Evolutionary conservation across 148 eudicot species (phyloP).

Genomic region (Fallopia convolvulus): DNA sequence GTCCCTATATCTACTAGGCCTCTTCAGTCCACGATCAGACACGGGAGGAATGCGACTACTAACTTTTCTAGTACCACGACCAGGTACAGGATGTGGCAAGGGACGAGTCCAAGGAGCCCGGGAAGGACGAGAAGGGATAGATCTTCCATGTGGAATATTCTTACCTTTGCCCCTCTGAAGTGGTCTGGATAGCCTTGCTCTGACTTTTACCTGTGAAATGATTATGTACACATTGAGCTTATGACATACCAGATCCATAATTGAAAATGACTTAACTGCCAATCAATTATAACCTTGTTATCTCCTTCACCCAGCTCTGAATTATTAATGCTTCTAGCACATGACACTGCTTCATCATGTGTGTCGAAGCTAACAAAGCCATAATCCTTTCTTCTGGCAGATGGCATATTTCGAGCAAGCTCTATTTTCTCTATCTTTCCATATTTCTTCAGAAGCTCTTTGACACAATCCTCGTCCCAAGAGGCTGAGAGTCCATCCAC

Average conservation of each 20-base stretch:
- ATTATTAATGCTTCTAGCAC: conserved; percentile 90
- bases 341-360: conserved; percentile 84
- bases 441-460: conserved; percentile 55
- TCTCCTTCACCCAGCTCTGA: conserved; percentile 91
- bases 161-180: conserved; percentile 80
- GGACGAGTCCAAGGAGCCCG: conserved; percentile 81
- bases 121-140: conserved; percentile 36
- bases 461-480: conserved; percentile 90
- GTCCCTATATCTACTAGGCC: conserved; percentile 51
- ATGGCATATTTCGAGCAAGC: conserved; percentile 98
- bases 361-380: conserved; percentile 88
- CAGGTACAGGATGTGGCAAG: conserved; percentile 48
- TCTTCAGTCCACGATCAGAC: conserved; percentile 47
- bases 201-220: conserved; percentile 62
- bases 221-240: not conserved
- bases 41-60: conserved; percentile 44
- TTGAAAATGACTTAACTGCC: not conserved
- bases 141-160: conserved; percentile 45
- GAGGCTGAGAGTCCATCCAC: conserved; percentile 86
- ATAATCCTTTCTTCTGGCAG: conserved; percentile 94
- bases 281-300: conserved; percentile 45
- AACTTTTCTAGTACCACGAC: conserved; percentile 41
- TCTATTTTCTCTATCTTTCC: conserved; percentile 84
- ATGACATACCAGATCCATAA: not conserved
- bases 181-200: conserved; percentile 94